Evolutionary conservation across 2,329 filamentous ascomycete species (phyloP).

Genomic region (Cladorrhinum sp.): DNA sequence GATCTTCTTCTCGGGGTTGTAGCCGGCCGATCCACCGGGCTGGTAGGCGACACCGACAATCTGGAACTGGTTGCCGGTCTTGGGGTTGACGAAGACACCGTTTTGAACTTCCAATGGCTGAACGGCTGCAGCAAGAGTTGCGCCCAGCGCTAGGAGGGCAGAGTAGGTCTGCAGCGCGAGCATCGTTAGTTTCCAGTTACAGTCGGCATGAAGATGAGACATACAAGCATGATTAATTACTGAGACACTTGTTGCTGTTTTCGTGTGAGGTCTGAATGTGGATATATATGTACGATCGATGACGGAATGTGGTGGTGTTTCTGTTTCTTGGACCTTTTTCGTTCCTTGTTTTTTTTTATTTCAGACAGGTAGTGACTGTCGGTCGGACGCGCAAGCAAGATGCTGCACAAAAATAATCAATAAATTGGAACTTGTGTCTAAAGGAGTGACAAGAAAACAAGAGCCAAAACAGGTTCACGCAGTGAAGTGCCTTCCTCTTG

Average conservation of each 20-base stretch:
- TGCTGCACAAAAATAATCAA: conserved; percentile 3
- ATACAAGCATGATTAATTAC: conserved; percentile 8
- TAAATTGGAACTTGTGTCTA: conserved; percentile 11
- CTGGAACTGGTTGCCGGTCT: conserved; percentile 60
- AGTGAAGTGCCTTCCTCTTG: conserved; percentile 10
- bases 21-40: conserved; percentile 62
- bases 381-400: background rate
- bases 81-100: conserved; percentile 58
- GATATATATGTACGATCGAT: no score
- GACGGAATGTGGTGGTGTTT: background rate
- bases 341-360: background rate
- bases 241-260: background rate
- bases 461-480: conserved; percentile 5
- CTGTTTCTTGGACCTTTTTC: background rate
- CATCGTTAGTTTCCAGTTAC: conserved; percentile 8
- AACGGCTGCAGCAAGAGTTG: conserved; percentile 54
- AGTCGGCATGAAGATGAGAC: background rate
- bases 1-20: conserved; percentile 50
- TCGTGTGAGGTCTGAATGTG: no score
- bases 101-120: conserved; percentile 55
- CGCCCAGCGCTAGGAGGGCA: conserved; percentile 52
- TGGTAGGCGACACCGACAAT: conserved; percentile 68
- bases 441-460: conserved; percentile 29
- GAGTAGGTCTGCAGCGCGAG: conserved; percentile 35
- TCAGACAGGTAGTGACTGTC: background rate